These are phyloP conservation scores for Penicillium sp. DNA, from an alignment of 2,329 filamentous ascomycete species.

Conservation along the genomic window DNA sequence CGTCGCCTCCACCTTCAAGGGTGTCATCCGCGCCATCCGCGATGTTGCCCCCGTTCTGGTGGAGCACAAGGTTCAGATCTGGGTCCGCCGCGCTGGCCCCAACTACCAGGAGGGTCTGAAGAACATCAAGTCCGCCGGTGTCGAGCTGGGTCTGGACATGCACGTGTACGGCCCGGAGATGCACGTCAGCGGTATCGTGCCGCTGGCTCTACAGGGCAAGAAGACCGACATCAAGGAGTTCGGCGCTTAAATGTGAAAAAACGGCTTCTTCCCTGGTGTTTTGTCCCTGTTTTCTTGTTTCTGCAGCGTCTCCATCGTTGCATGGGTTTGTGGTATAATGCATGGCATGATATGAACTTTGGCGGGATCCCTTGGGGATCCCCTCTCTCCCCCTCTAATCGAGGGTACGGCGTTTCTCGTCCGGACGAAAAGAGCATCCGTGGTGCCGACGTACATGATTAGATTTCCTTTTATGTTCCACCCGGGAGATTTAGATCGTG, in stretches of 20 bases:
- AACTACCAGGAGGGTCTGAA: constrained; percentile 99
- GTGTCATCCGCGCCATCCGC: constrained; percentile 93
- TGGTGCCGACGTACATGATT: constrained; percentile 34
- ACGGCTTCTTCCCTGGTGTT: constrained; percentile 28
- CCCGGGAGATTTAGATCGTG: constrained; percentile 30
- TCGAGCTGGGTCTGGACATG: constrained; percentile 95
- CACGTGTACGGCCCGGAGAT: constrained; percentile 82
- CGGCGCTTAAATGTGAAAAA: constrained; percentile 38
- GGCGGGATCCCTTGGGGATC: constrained; percentile 21
- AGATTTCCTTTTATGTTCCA: constrained; percentile 34
- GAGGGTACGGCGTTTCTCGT: constrained; percentile 35
- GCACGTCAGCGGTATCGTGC: constrained; percentile 94
- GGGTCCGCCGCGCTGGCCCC: constrained; percentile 87
- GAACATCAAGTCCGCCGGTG: constrained; percentile 97
- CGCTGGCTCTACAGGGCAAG: constrained; percentile 76
- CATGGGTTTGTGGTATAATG: constrained; percentile 41
- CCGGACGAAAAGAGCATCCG: constrained; percentile 31
- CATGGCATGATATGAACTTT: constrained; percentile 44
- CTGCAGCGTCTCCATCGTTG: constrained; percentile 33
- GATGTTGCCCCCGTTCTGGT: constrained; percentile 83
- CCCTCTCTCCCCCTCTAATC: constrained; percentile 32
- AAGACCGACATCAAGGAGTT: constrained; percentile 66
- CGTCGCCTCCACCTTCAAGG: constrained; percentile 99
- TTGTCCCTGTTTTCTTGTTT: constrained; percentile 28
- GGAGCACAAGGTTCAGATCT: constrained; percentile 98